phyloP scores from a whole-genome alignment of 106 monocot genomes.

The Apostasia ramifera region DNA sequence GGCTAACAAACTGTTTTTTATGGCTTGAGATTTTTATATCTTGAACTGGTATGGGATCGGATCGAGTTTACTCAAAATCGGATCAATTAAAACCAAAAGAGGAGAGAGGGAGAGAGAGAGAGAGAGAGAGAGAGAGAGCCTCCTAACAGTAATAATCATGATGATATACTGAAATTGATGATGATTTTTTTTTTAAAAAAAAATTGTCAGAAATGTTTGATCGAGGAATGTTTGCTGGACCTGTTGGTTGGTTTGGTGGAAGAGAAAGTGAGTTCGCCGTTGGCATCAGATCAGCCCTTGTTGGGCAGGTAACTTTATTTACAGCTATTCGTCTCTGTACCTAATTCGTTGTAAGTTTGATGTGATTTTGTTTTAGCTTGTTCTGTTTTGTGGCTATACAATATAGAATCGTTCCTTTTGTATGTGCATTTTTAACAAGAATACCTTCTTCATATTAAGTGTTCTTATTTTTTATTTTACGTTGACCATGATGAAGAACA shows the following conservation, averaged over 20 bases:
- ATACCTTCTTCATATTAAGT: not conserved
- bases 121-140: too few species aligned
- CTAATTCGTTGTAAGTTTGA: too few species aligned
- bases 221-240: slow-evolving; percentile 95
- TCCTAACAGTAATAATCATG: too few species aligned
- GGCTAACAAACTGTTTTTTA: too few species aligned
- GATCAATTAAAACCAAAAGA: too few species aligned
- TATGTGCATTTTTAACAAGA: not conserved
- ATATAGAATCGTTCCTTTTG: not conserved
- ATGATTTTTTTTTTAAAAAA: not conserved
- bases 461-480: not conserved
- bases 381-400: not conserved
- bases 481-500: too few species aligned
- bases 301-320: slow-evolving; percentile 54
- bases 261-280: slow-evolving; percentile 93
- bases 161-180: not conserved
- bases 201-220: slow-evolving; percentile 64
- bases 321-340: not conserved
- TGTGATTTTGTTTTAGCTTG: not conserved
- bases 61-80: too few species aligned
- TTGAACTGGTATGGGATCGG: too few species aligned
- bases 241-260: slow-evolving; percentile 97
- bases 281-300: slow-evolving; percentile 91
- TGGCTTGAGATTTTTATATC: too few species aligned
- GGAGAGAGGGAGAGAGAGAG: too few species aligned